Evolutionary conservation across 2,329 filamentous ascomycete species (phyloP).

Genomic region (Fusarium xylarioides): DNA sequence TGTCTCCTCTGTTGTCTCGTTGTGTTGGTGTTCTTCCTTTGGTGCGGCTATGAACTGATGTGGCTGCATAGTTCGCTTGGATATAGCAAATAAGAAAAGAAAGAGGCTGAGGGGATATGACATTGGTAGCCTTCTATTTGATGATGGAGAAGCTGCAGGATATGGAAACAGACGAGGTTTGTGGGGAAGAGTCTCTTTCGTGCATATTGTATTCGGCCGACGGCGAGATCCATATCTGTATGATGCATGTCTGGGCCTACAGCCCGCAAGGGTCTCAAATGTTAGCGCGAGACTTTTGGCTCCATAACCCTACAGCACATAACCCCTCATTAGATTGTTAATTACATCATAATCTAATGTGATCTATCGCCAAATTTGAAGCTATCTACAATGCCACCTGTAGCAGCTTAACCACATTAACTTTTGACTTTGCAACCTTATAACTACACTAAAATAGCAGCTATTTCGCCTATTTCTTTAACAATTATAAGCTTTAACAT

Average conservation of each 20-base stretch:
- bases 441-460: too few species aligned
- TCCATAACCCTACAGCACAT: too few species aligned
- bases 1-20: background rate
- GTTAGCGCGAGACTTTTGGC: too few species aligned
- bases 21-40: background rate
- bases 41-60: background rate
- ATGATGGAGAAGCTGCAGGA: background rate
- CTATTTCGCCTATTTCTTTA: too few species aligned
- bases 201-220: slow-evolving; percentile 5
- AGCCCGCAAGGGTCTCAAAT: too few species aligned
- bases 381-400: too few species aligned
- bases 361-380: too few species aligned
- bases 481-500: too few species aligned
- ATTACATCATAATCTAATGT: too few species aligned
- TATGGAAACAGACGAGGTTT: background rate
- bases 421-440: too few species aligned
- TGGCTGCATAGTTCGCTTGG: slow-evolving; percentile 4
- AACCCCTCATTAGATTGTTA: too few species aligned
- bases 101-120: background rate
- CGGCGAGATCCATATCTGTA: slow-evolving; percentile 2
- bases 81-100: background rate
- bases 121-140: background rate
- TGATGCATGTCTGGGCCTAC: background rate
- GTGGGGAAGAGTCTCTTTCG: slow-evolving; percentile 5
- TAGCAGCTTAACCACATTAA: too few species aligned